phyloP scores from a whole-genome alignment of 306 rosid genomes.

The Vicia villosa region DNA sequence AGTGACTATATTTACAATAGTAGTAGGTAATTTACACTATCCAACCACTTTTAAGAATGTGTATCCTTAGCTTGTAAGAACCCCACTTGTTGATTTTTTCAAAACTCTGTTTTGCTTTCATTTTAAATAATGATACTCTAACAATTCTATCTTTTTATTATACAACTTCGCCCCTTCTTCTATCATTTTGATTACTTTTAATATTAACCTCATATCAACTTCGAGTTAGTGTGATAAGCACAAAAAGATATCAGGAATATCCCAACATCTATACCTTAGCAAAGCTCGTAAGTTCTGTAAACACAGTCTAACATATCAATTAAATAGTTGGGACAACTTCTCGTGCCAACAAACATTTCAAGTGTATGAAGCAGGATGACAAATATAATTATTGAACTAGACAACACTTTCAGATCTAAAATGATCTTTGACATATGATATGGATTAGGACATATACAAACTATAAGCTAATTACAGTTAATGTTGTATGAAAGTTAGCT shows the following conservation, averaged over 20 bases:
- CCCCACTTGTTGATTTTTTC: background rate
- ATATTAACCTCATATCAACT: conserved; percentile 3
- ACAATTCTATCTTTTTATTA: background rate
- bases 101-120: background rate
- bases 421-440: background rate
- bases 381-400: conserved; percentile 16
- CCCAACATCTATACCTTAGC: background rate
- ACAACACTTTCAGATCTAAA: conserved; percentile 22
- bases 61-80: background rate
- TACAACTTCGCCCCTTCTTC: background rate
- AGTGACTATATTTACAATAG: background rate
- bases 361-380: conserved; percentile 4
- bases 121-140: background rate
- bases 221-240: background rate
- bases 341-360: background rate
- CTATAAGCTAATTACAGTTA: conserved; percentile 29
- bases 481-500: conserved; percentile 24
- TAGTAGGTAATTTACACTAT: background rate
- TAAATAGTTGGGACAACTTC: conserved; percentile 19
- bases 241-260: conserved; percentile 13
- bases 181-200: background rate
- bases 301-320: background rate
- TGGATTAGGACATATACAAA: conserved; percentile 25
- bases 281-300: background rate
- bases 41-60: background rate